Base-by-base conservation (phyloP, 1,284 basidiomycete species). In the Amylostereum areolatum region DNA sequence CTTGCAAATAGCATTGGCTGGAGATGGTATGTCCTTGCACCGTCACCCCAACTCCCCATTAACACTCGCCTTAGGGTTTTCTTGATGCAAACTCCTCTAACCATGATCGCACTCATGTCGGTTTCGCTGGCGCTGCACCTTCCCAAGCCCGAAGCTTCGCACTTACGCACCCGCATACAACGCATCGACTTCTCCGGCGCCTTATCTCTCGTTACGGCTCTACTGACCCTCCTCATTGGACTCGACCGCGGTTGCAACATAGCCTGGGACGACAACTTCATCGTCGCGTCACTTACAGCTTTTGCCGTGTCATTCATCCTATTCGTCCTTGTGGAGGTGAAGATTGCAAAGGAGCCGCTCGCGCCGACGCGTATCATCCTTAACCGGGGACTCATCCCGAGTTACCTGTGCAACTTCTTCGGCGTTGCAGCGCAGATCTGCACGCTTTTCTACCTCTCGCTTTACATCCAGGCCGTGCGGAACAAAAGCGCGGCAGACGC, bases 1-100 rank as follows among this genome's bases (percentile, higher is more conserved):
- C 65, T 84, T 4, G 69, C 77, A 3, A 81, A 83, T 55, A 77
- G 66, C 3, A 75, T 82, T 41, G 80, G 80, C n/a, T 84, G 81
- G 81, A 64, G 81, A 61, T 82, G 80, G 80, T 77, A 51, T 27
- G 61, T 55, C n/a, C 11, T 25, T 37, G 28, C 25, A 35, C 30
- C 24, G 1, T 32, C 39, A 36, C 29, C 27, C 41, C 29, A 31
- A 34, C 37, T 24, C n/a, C 27, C 47, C 24, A 40, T 28, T 37
- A 8, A 35, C n/a, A 7, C 18, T 37, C 9, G 39, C n/a, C 25
- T 7, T 49, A 79, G 77, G 78, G 70, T 76, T 0, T 84, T 84
- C 67, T 63, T 80, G 5, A 55, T 80, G 3, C 81, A 84, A 68
- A 74, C 78, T 2, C 81, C 81, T 1, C 57, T 78, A 5, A 70